These are phyloP conservation scores for Leccinum rimulosum DNA, from an alignment of 768 basidiomycete species.

Conservation along the genomic window DNA sequence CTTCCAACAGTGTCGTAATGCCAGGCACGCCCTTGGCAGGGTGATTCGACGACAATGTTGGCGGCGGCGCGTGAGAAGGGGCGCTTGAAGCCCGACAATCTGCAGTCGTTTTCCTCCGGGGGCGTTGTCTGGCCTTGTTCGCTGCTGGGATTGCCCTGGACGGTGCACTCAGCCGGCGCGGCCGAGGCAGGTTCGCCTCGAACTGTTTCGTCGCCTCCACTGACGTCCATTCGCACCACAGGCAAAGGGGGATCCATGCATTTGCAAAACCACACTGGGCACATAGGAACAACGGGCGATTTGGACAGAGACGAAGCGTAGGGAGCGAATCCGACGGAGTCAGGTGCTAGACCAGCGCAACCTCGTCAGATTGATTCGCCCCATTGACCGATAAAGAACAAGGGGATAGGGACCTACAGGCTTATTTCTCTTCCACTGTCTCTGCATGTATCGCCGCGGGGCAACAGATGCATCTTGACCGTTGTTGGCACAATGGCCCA, in stretches of 20 bases:
- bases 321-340: conserved; percentile 47
- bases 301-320: conserved; percentile 39
- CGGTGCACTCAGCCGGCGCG: conserved; percentile 32
- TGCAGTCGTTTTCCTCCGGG: conserved; percentile 21
- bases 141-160: conserved; percentile 11
- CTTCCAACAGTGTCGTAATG: conserved; percentile 30
- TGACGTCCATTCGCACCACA: conserved; percentile 52
- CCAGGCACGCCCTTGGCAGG: conserved; percentile 16
- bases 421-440: conserved; percentile 44
- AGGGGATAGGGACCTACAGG: conserved; percentile 28
- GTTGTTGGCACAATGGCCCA: conserved; percentile 14
- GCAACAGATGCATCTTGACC: conserved; percentile 20
- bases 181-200: conserved; percentile 38
- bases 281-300: conserved; percentile 47
- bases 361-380: conserved; percentile 17
- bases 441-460: conserved; percentile 35
- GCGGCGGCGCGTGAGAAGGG: conserved; percentile 23
- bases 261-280: conserved; percentile 46
- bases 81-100: conserved; percentile 20
- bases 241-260: conserved; percentile 46
- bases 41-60: conserved; percentile 6
- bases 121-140: conserved; percentile 10
- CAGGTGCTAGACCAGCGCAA: conserved; percentile 34
- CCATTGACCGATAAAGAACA: conserved; percentile 6
- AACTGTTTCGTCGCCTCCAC: conserved; percentile 38